Evolutionary conservation across 2,329 filamentous ascomycete species (phyloP), one percentile per base, ranked within the genome.

Genomic region (Ilyonectria sp.): DNA sequence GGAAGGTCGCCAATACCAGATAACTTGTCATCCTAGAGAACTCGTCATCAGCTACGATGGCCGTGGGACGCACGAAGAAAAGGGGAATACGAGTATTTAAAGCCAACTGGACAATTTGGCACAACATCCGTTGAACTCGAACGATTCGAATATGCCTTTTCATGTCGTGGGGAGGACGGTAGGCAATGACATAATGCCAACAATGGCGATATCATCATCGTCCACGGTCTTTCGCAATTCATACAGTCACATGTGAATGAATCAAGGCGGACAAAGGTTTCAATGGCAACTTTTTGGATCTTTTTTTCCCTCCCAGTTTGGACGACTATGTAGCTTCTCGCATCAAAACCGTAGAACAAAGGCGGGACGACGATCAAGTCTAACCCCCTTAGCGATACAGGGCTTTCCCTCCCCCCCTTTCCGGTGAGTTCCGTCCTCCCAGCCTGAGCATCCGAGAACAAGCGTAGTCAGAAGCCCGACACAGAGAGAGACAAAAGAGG

Each of bases 361-460:
- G 82, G 87, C 85, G 89, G 92, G 91, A 92, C 89, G 92, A 94
- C 94, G 91, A 86, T 95, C 82, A 97, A 95, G 94, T 94, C 90
- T 90, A 92, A 86, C 91, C 93, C 91, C 89, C 88, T 89, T 89
- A 87, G 89, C 86, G 90, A 87, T 90, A 96, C 95, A 98, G 94
- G 95, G 95, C 95, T 94, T 98, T 98, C 95, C 94, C 95, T 94
- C 92, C 84, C 82, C 80, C 78, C 68, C 67, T 55, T 70, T 59
- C 37, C 50, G 47, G 52, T 60, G 50, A 60, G 63, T 56, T 65
- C 57, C 47, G 57, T 62, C 69, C 56, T 63, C 40, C 50, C 55
- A 56, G 60, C 58, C 63, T 53, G 70, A 53, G 59, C 61, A 65
- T 55, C 60, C 60, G 55, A 65, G 47, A 66, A 61, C 65, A 61